phyloP scores from a whole-genome alignment of 2,329 filamentous ascomycete genomes.

The Calonectria pteridis region DNA sequence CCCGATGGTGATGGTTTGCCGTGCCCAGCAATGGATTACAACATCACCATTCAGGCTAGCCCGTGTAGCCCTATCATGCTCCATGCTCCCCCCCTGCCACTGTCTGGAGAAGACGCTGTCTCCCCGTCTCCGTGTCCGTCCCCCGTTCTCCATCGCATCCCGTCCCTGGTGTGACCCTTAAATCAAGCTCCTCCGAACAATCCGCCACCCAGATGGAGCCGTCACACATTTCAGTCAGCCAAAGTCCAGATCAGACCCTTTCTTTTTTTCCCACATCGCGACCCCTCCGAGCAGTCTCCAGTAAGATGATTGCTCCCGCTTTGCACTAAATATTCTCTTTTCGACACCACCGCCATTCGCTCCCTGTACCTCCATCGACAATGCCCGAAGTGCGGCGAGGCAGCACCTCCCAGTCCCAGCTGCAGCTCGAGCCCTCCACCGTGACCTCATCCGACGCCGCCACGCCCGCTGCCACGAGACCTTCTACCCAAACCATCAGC shows the following conservation, averaged over 20 bases:
- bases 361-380: conserved; percentile 1
- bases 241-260: not conserved
- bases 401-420: conserved; percentile 37
- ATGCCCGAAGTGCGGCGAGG: conserved; percentile 50
- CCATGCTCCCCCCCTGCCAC: too few relatives aligned
- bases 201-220: conserved; percentile 22
- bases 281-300: not conserved
- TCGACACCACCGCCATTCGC: not conserved
- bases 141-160: not conserved
- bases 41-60: not conserved
- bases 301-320: conserved; percentile 15
- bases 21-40: not conserved
- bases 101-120: not conserved
- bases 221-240: not conserved
- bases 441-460: conserved; percentile 31
- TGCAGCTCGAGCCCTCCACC: conserved; percentile 34
- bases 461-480: conserved; percentile 23
- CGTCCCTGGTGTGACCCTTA: conserved; percentile 14
- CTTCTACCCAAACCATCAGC: conserved; percentile 30
- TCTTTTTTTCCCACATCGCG: not conserved
- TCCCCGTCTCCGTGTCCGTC: conserved; percentile 3
- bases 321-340: not conserved
- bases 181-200: conserved; percentile 20
- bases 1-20: not conserved
- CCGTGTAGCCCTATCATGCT: not conserved